Conservation (phyloP, 2,329 filamentous ascomycete species). For the Ophiosphaerella korrae region DNA sequence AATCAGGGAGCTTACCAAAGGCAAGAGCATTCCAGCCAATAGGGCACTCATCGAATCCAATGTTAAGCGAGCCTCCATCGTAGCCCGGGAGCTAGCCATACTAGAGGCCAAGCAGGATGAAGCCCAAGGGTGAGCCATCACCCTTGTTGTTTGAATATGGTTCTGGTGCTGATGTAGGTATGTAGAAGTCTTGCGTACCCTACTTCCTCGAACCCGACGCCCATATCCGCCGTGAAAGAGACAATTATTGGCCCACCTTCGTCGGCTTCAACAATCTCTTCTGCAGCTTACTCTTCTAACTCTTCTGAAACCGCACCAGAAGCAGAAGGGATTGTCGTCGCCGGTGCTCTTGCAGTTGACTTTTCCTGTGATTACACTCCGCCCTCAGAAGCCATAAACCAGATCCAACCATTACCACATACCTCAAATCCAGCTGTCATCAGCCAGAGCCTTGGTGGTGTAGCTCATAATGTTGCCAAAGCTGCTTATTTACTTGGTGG, state of each 20-base stretch:
- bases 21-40: constrained; percentile 75
- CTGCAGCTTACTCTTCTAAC: constrained; percentile 11
- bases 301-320: constrained; percentile 4
- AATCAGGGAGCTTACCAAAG: constrained; percentile 78
- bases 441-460: constrained; percentile 83
- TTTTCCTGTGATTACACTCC: constrained; percentile 78
- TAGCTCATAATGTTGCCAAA: constrained; percentile 88
- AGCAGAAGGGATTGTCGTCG: constrained; percentile 72
- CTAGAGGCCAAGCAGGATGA: constrained; percentile 52
- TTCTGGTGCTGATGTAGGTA: constrained; percentile 48
- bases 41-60: constrained; percentile 71
- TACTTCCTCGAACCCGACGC: constrained; percentile 24
- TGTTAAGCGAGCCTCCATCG: constrained; percentile 66
- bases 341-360: constrained; percentile 89
- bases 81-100: constrained; percentile 66
- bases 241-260: constrained; percentile 19
- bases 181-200: constrained; percentile 34
- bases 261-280: constrained; percentile 11
- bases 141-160: constrained; percentile 31
- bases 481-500: constrained; percentile 75
- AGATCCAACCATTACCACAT: constrained; percentile 61
- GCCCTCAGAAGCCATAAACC: constrained; percentile 43
- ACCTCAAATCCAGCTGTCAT: constrained; percentile 89
- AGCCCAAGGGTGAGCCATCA: constrained; percentile 47
- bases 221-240: constrained; percentile 16